Base-by-base conservation (phyloP, 371 early-diverging fungal genomes). In the Mucor circinelloides region DNA sequence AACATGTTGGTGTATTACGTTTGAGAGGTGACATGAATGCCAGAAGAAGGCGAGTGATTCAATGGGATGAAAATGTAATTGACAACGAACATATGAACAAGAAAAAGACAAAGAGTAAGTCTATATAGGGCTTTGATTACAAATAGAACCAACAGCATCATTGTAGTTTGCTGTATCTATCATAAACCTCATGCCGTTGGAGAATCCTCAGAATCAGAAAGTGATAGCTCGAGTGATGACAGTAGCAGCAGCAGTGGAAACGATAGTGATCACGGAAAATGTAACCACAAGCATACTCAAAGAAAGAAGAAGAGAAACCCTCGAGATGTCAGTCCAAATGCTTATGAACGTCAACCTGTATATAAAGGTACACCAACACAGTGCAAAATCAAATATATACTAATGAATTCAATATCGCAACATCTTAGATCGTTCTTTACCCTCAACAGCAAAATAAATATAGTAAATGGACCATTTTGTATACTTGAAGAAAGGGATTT, bases 121-220 rank as follows among this genome's bases (percentile, higher is more conserved):
- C 3, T 13, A 1, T 13, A 23, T 27, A 52, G 12, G 4, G 12
- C 25, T 27, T 8, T 25, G 15, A 52, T 27, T 50, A 52, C 13
- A 27, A 52, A 8, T 13, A 42, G 0, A 6, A 27, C 23, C 12
- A 94, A 75, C 80, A 85, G 3, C 13, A 13, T 13, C 13, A 40
- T 38, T 56, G n/a, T 72, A 93, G 93, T 95, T 50, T 95, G 95
- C 80, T 95, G 96, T 72, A 95, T 95, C 44, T 95, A 88, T 72
- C 91, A 89, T 71, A 88, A 85, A 68, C 89, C 92, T 64, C 88
- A 85, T 55, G 79, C 73, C 34, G 84, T 92, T 62, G 95, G 90
- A 58, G 94, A 92, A 68, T 88, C 89, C 0, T 89, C 89, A 7
- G 90, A 87, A 46, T 81, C 81, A 36, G 80, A 79, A 13, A 85